Evolutionary conservation across 306 rosid species (phyloP), one percentile per base, ranked within the genome.

Genomic region (Acacia acuminata): DNA sequence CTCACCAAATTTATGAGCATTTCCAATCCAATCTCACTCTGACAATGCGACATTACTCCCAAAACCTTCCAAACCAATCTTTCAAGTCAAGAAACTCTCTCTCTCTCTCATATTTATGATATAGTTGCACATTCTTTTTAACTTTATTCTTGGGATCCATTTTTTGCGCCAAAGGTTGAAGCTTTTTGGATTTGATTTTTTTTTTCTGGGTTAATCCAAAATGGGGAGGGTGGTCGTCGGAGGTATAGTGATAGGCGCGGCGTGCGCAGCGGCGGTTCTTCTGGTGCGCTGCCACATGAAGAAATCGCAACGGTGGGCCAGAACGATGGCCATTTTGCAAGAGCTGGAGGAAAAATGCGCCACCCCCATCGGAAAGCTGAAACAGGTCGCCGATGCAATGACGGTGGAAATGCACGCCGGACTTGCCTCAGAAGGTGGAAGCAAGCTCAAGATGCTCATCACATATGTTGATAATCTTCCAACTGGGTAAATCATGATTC

Each of bases 351-450:
- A 94, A 78, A 89, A 86, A 44, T 89, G 94, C 50, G 97, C 87
- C 50, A 94, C 98, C 3, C 96, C 96, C 4, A 11, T 79, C 45
- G 78, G 65, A 74, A 94, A 89, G 81, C 93, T 94, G 38, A 82
- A 72, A 61, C 97, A 88, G 75, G 86, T 94, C 44, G 94, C 96
- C 0, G 97, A 94, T 60, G 96, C 98, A 67, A 85, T 94, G 97
- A 80, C 89, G 60, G 93, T 87, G 22, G 97, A 94, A 93, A 94
- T 94, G 98, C 96, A 93, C 73, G 97, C 97, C 1, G 98, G 98
- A 10, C 96, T 94, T 43, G 97, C 97, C 56, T 94, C 97, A 8
- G 97, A 94, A 71, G 94, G 98, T 67, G 94, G 97, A 7, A 94
- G 97, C 85, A 94, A 92, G 85, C 97, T 94, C 82, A 91, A 94